Base-by-base conservation (phyloP, 2,329 filamentous ascomycete species). In the Cadophora sp. region DNA sequence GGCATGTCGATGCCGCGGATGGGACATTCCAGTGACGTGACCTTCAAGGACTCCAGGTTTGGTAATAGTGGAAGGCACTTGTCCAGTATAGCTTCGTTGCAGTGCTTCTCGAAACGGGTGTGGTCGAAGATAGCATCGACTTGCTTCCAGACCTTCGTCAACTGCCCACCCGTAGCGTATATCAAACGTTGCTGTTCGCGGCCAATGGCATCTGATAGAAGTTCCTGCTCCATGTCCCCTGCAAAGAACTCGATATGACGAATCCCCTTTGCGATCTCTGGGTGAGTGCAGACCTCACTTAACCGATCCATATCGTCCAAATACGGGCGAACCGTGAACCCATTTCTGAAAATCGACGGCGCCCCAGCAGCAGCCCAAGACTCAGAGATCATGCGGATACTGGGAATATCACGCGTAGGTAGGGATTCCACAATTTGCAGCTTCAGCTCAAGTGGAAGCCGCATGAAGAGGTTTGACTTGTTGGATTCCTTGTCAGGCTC, bases 371-470 rank as follows among this genome's bases (percentile, higher is more conserved):
- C 59, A 50, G 65, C 67, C 65, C 67, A 69, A 22, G 39, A 45
- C 7, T 30, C 45, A 2, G 67, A 69, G 14, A 62, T 64, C 27
- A 69, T 33, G 36, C 67, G 64, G 1, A 67, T 7, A 7, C 30
- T 65, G 1, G 56, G 50, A 16, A 59, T 59, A 55, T 69, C 67
- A 53, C 27, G 36, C 27, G 47, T 24, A 20, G 55, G 33, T n/a
- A 69, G 36, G 30, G 43, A 45, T 27, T 56, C 39, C 4, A 67
- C 27, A 22, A 69, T 62, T n/a, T 59, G 53, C 14, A 65, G 36
- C 48, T 69, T 69, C 47, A 69, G 16, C 59, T 69, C 67, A 2
- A 45, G 41, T 3, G 64, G 64, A 14, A 69, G 45, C 6, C 18
- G 24, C 33, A 61, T 16, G 36, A 65, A 61, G 24, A 18, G 30